Evolutionary conservation across 73 alveolate genomes (phyloP).

Genomic region (Paramecium sexaurelia): DNA sequence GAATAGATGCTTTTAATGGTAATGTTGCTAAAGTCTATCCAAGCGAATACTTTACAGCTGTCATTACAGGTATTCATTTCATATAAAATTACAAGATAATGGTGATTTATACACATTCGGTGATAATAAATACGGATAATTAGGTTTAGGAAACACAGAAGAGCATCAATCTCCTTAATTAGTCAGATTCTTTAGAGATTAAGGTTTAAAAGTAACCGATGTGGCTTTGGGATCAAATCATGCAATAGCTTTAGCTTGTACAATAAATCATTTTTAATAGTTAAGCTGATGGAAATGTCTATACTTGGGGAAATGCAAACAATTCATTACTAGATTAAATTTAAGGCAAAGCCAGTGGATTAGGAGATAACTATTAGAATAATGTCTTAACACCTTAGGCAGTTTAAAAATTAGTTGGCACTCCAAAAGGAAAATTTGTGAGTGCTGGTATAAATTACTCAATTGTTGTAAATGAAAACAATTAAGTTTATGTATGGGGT

Average conservation of each 20-base stretch:
- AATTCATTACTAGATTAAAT: neutral
- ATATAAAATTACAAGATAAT: neutral
- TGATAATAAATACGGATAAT: neutral
- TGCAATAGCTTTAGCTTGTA: conserved; percentile 37
- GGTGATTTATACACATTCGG: conserved; percentile 51
- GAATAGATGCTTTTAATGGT: conserved; percentile 21
- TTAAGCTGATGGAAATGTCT: conserved; percentile 57
- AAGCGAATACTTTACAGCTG: conserved; percentile 23
- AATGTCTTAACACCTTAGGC: neutral
- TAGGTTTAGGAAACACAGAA: conserved; percentile 26
- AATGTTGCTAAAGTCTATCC: conserved; percentile 35
- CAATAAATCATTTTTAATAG: neutral
- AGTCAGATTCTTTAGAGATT: conserved; percentile 15
- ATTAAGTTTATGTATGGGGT: conserved; percentile 21
- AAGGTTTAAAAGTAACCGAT: conserved; percentile 3
- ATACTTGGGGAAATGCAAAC: conserved; percentile 39
- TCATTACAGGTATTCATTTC: conserved; percentile 37
- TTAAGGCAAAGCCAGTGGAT: neutral
- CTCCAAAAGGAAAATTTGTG: neutral
- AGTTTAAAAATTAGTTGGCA: neutral
- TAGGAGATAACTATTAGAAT: conserved; percentile 18
- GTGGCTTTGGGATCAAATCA: conserved; percentile 38
- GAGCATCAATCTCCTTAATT: conserved; percentile 27
- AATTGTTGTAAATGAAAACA: neutral
- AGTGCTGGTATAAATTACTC: neutral